phyloP scores from a whole-genome alignment of 768 basidiomycete genomes.

The Boletus tomentosulus region DNA sequence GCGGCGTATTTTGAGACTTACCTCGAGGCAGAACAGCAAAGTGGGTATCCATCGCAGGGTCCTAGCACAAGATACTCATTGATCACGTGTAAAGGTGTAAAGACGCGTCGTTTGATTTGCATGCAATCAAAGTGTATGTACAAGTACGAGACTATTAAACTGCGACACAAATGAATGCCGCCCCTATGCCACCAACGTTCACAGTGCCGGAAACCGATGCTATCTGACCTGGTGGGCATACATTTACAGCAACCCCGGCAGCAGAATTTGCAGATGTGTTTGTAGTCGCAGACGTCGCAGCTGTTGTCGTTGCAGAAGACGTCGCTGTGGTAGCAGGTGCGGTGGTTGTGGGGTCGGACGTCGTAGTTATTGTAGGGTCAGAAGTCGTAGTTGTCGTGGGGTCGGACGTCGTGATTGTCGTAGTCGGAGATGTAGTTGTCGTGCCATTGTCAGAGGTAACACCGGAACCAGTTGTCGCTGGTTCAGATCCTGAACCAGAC shows the following conservation, averaged over 20 bases:
- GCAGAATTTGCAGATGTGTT: neutral
- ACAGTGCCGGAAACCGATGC: neutral
- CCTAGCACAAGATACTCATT: neutral
- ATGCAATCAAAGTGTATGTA: constrained; percentile 7
- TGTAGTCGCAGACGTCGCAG: neutral
- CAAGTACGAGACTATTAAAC: constrained; percentile 4
- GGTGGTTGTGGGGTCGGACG: neutral
- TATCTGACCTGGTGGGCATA: constrained; percentile 18
- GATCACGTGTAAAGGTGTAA: neutral
- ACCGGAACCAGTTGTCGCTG: neutral
- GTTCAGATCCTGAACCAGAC: neutral
- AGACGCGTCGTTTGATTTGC: constrained; percentile 10
- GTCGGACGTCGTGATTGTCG: too few species aligned
- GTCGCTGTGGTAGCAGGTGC: neutral
- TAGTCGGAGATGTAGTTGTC: neutral
- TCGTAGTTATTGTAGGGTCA: neutral
- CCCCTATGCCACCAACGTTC: neutral
- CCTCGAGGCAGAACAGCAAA: constrained; percentile 29
- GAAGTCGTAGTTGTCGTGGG: neutral
- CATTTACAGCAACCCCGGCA: neutral
- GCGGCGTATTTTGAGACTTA: neutral
- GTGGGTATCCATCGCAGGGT: constrained; percentile 25
- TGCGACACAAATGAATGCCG: constrained; percentile 12
- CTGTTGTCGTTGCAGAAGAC: neutral
- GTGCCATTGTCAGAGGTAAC: neutral